These are phyloP conservation scores for Lipomyces chichibuensis DNA, from an alignment of 805 yeast species.

Conservation along the genomic window DNA sequence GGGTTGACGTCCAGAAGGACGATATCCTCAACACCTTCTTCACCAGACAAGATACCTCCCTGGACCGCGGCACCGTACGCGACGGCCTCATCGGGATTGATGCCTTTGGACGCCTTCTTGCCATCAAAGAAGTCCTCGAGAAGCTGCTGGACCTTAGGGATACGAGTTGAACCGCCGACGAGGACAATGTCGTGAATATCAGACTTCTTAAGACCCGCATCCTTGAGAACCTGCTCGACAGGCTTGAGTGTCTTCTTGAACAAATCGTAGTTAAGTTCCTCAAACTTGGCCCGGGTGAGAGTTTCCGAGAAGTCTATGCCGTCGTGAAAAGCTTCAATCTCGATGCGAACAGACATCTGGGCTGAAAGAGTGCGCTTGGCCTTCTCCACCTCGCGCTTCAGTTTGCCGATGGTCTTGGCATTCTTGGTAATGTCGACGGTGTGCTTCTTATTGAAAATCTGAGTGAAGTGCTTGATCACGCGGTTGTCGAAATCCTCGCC, in stretches of 20 bases:
- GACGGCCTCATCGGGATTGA: slow-evolving; percentile 99
- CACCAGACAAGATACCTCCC: slow-evolving; percentile 97
- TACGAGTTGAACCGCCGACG: slow-evolving; percentile 99
- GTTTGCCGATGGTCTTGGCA: slow-evolving; percentile 85
- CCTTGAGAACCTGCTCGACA: slow-evolving; percentile 93
- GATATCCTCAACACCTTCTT: slow-evolving; percentile 87
- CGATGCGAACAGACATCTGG: slow-evolving; percentile 93
- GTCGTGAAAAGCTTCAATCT: slow-evolving; percentile 91
- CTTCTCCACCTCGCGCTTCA: slow-evolving; percentile 97
- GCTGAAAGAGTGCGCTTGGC: slow-evolving; percentile 96
- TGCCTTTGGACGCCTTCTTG: slow-evolving; percentile 95
- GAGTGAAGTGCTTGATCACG: slow-evolving; percentile 88
- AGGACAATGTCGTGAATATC: slow-evolving; percentile 93
- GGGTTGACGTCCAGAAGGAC: slow-evolving; percentile 97
- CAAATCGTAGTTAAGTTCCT: slow-evolving; percentile 89
- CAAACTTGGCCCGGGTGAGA: slow-evolving; percentile 95
- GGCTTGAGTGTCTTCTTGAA: slow-evolving; percentile 95
- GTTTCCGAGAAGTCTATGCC: slow-evolving; percentile 96
- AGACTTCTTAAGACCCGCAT: slow-evolving; percentile 82
- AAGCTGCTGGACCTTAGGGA: slow-evolving; percentile 95
- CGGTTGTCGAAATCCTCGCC: slow-evolving; percentile 99
- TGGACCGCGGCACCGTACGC: slow-evolving; percentile 99
- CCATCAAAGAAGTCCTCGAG: slow-evolving; percentile 89
- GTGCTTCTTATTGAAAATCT: slow-evolving; percentile 95
- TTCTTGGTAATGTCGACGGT: slow-evolving; percentile 79